Evolutionary conservation across 306 rosid species (phyloP).

Genomic region (Cyamopsis tetragonoloba): DNA sequence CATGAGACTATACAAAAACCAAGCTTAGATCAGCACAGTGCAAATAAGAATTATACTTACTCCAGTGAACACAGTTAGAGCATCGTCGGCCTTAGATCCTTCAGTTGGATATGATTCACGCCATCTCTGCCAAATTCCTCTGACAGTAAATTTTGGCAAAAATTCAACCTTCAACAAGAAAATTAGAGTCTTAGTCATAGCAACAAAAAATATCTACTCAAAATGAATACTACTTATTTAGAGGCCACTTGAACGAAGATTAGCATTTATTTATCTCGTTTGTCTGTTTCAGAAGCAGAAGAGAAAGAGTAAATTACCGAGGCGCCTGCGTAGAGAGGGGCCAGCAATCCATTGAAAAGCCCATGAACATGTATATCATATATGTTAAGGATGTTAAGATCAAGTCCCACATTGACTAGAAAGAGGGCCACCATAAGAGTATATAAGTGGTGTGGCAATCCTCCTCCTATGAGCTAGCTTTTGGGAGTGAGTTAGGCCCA

Average conservation of each 20-base stretch:
- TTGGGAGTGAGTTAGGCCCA: too few relatives aligned
- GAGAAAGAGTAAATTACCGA: constrained; percentile 49
- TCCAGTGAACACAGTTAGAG: constrained; percentile 81
- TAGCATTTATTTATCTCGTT: background rate
- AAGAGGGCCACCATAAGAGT: too few relatives aligned
- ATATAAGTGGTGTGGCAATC: too few relatives aligned
- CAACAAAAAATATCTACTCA: background rate
- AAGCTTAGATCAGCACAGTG: background rate
- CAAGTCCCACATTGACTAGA: too few relatives aligned
- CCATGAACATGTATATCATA: constrained; percentile 79
- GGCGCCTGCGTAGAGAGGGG: constrained; percentile 86
- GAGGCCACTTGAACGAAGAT: constrained; percentile 8
- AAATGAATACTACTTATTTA: constrained; percentile 19
- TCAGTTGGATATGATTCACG: constrained; percentile 75
- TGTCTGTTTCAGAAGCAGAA: constrained; percentile 13
- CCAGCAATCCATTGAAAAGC: constrained; percentile 84
- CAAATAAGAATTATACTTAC: constrained; percentile 47
- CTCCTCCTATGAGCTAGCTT: too few relatives aligned
- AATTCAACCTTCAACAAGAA: constrained; percentile 79
- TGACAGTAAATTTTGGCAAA: constrained; percentile 91
- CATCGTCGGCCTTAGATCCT: constrained; percentile 53
- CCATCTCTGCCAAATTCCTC: constrained; percentile 95
- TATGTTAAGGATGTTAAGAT: too few relatives aligned
- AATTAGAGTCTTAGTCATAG: constrained; percentile 28
- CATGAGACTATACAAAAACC: background rate